These are phyloP conservation scores for Aspergillus chevalieri DNA, from an alignment of 2,329 filamentous ascomycete genomes.

Conservation along the genomic window DNA sequence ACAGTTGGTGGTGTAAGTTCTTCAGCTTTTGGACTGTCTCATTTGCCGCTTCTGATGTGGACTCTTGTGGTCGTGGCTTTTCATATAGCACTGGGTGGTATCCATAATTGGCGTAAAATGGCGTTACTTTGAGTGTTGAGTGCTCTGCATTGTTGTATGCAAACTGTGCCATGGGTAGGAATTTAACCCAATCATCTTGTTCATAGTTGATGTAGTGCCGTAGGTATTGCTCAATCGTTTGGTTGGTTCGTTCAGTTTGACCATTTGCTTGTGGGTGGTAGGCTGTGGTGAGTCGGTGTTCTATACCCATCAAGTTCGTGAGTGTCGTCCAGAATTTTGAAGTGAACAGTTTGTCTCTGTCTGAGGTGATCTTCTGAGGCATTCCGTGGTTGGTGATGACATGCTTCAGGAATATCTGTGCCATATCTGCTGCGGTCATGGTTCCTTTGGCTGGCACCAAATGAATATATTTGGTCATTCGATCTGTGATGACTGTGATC, in stretches of 20 bases:
- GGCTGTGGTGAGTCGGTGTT: neutral
- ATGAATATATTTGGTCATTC: too few species aligned
- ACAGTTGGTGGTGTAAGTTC: too few species aligned
- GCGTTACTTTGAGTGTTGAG: neutral
- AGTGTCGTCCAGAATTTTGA: neutral
- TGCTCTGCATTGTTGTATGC: neutral
- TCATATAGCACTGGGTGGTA: neutral
- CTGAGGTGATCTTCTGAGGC: neutral
- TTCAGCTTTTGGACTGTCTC: neutral
- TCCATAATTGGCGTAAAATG: neutral
- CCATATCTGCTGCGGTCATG: too few species aligned
- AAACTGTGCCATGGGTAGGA: neutral
- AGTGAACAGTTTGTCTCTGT: neutral
- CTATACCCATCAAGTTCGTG: neutral
- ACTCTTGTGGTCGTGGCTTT: neutral
- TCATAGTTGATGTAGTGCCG: slow-evolving; percentile 5
- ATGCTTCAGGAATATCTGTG: too few species aligned
- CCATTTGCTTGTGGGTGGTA: neutral
- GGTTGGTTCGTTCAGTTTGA: slow-evolving; percentile 2
- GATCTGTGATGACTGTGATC: too few species aligned
- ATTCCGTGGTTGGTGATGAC: too few species aligned
- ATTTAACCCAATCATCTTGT: slow-evolving; percentile 3
- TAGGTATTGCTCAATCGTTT: slow-evolving; percentile 7
- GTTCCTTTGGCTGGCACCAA: too few species aligned
- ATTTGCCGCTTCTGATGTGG: neutral